phyloP scores from a whole-genome alignment of 768 basidiomycete species.

The Inosperma sp. region DNA sequence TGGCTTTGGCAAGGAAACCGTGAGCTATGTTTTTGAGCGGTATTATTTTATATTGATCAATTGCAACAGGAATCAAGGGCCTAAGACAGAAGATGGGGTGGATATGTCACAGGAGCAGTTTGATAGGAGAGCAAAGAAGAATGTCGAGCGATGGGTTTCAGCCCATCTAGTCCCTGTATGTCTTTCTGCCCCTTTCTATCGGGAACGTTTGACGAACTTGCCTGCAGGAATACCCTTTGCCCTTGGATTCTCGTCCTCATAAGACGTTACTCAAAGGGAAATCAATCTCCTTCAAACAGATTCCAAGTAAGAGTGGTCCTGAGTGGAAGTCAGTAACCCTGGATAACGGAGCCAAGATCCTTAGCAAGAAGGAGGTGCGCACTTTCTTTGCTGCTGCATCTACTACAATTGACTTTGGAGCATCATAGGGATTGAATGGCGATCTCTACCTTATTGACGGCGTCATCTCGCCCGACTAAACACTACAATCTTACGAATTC shows the following conservation, averaged over 20 bases:
- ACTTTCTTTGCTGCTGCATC: not conserved
- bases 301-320: conserved; percentile 31
- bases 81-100: conserved; percentile 40
- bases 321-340: conserved; percentile 60
- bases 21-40: too few species aligned
- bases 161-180: conserved; percentile 80
- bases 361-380: conserved; percentile 57
- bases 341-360: conserved; percentile 51
- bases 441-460: conserved; percentile 57
- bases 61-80: conserved; percentile 70
- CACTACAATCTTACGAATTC: too few species aligned
- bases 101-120: conserved; percentile 65
- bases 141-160: conserved; percentile 77
- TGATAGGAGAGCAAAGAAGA: conserved; percentile 53
- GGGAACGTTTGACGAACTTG: not conserved
- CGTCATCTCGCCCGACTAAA: conserved; percentile 30
- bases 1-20: conserved; percentile 79
- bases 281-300: conserved; percentile 49
- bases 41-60: too few species aligned
- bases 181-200: not conserved
- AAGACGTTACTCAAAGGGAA: conserved; percentile 57
- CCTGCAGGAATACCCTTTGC: conserved; percentile 44
- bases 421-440: conserved; percentile 47
- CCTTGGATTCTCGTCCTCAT: conserved; percentile 42
- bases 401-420: not conserved